Conservation (phyloP, 1,284 basidiomycete species). For the Ustilago trichophora region DNA sequence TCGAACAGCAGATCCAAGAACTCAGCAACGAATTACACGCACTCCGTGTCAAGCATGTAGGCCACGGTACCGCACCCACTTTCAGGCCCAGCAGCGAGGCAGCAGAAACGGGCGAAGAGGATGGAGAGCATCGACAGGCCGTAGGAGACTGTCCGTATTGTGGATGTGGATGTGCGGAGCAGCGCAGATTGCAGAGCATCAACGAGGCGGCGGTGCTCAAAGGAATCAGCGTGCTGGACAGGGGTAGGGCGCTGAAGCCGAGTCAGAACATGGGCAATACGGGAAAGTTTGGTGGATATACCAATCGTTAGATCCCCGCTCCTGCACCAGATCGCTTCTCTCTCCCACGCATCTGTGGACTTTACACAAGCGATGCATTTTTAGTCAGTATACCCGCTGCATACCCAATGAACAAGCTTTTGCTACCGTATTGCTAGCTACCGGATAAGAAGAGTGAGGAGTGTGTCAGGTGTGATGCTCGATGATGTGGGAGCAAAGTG, state of each 20-base stretch:
- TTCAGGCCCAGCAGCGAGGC: slow-evolving; percentile 6
- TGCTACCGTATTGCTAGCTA: no score
- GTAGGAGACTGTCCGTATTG: slow-evolving; percentile 35
- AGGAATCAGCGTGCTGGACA: slow-evolving; percentile 51
- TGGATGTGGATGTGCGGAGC: slow-evolving; percentile 52
- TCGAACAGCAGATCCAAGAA: slow-evolving; percentile 46
- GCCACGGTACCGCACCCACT: slow-evolving; percentile 25
- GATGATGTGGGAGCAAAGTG: no score
- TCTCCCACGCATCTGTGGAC: no score
- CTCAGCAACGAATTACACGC: slow-evolving; percentile 43
- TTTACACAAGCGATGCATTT: no score
- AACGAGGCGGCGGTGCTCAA: slow-evolving; percentile 55
- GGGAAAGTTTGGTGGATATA: slow-evolving; percentile 52
- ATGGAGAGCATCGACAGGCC: slow-evolving; percentile 2
- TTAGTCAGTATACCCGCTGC: no score
- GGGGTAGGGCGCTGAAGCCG: slow-evolving; percentile 51
- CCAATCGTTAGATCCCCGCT: slow-evolving; percentile 26
- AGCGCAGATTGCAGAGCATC: slow-evolving; percentile 48
- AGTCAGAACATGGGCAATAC: slow-evolving; percentile 27
- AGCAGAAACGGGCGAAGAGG: slow-evolving; percentile 1
- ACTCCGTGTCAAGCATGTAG: slow-evolving; percentile 37
- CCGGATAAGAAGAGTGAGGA: no score
- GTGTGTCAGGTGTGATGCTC: no score
- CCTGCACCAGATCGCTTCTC: no score
- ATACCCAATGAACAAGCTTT: no score